These are phyloP conservation scores for Pichia sp. DNA, from an alignment of 1,139 yeast species.

Conservation along the genomic window DNA sequence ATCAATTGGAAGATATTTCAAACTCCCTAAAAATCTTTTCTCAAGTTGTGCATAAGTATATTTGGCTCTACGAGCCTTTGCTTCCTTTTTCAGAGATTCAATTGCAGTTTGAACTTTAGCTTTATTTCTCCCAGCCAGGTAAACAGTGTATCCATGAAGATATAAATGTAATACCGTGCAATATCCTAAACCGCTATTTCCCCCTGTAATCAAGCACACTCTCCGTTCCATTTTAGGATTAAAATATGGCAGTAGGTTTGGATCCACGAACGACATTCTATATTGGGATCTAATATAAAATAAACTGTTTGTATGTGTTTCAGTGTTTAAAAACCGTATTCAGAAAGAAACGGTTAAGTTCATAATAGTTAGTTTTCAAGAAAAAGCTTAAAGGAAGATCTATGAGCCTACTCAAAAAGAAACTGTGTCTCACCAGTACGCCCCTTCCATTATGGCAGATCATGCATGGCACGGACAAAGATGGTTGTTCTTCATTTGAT, in stretches of 20 bases:
- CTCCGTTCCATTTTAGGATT: constrained; percentile 37
- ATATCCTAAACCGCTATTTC: constrained; percentile 76
- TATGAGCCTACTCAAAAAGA: too few species aligned
- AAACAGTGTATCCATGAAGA: constrained; percentile 70
- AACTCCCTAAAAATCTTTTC: constrained; percentile 45
- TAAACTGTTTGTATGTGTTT: not conserved
- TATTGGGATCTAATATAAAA: not conserved
- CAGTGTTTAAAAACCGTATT: not conserved
- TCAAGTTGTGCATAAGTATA: constrained; percentile 20
- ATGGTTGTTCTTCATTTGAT: too few species aligned
- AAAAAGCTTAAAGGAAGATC: too few species aligned
- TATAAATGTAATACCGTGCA: constrained; percentile 69
- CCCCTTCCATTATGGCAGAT: too few species aligned
- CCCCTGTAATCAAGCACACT: constrained; percentile 73
- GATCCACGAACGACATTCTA: constrained; percentile 15
- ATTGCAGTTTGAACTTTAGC: constrained; percentile 53
- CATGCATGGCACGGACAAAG: too few species aligned
- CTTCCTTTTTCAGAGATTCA: constrained; percentile 48
- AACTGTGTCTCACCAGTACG: too few species aligned
- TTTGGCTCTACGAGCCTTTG: constrained; percentile 32
- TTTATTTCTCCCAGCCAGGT: constrained; percentile 63
- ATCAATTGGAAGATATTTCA: constrained; percentile 57
- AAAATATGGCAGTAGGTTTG: constrained; percentile 17
- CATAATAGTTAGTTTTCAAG: too few species aligned
- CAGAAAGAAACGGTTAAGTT: too few species aligned